Evolutionary conservation across 331 rosid species (phyloP), one percentile per base, ranked within the genome.

Genomic region (Saraca asoca): DNA sequence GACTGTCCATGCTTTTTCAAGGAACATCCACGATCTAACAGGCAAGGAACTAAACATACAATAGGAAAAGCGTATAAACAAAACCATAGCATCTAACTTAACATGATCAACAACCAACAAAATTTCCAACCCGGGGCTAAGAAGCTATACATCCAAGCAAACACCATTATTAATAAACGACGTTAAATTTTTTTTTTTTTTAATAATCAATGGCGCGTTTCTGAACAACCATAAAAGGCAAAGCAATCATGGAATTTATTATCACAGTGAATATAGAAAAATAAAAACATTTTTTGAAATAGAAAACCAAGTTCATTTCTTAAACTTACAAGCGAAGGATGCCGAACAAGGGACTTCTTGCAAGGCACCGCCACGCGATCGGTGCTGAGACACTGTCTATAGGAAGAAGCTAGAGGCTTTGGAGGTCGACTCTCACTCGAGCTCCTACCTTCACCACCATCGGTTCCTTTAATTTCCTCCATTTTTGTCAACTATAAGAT

Each of bases 331-430:
- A 91, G 94, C 73, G 96, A 91, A 5, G 83, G 80, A 71, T 91
- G 96, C 34, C 96, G 96, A 82, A 82, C 82, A 57, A 91, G 89
- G 14, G 95, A 77, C 42, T 76, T 87, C 84, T 64, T 87, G 55
- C 71, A 54, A 5, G 85, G 74, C 10, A 61, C 10, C 12, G 78
- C 39, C 19, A 55, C 46, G 45, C 78, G 77, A 19, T 73, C 81
- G 34, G 48, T 46, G 60, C 50, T 53, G 33, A 51, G 55, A 46
- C 85, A 74, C 63, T 73, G 82, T 53, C 86, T 74, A 76, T 63
- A 77, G 1, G 82, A 79, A 14, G 82, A 37, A 9, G 85, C 64
- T 0, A 83, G 69, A 29, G 94, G 88, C 24, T 81, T 88, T 7
- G 97, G 94, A 66, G 91, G 91, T 78, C 81, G 80, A 75, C 70